Percentiles rank a stretch among this genome's conserved stretches.
phyloP scores from a whole-genome alignment of 305 asterid species.

The Ajuga reptans region DNA sequence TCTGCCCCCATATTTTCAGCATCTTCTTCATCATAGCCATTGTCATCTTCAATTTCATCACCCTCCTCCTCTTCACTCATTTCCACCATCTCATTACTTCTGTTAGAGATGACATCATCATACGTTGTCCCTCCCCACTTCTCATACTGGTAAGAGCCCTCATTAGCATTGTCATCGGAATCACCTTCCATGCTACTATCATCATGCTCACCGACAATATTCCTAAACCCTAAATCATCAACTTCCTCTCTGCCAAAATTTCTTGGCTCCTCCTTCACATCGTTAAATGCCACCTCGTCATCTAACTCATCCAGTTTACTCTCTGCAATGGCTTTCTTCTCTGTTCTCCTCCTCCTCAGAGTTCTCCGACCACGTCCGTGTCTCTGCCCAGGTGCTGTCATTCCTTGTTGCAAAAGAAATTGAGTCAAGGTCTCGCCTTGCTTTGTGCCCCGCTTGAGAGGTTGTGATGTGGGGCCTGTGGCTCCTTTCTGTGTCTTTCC shows the following conservation, averaged over 20 bases:
- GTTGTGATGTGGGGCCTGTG: slow-evolving; percentile 26
- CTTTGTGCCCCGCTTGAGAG: slow-evolving; percentile 35
- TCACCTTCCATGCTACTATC: slow-evolving; percentile 57
- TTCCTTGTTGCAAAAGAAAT: slow-evolving; percentile 52
- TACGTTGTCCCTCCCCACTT: slow-evolving; percentile 43
- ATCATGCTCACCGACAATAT: slow-evolving; percentile 30
- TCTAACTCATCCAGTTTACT: slow-evolving; percentile 30
- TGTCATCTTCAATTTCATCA: slow-evolving; percentile 41
- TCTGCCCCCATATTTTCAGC: slow-evolving; percentile 35
- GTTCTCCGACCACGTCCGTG: slow-evolving; percentile 79
- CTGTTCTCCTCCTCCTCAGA: slow-evolving; percentile 56
- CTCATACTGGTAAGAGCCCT: slow-evolving; percentile 27
- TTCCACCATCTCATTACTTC: slow-evolving; percentile 46
- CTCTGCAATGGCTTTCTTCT: slow-evolving; percentile 34
- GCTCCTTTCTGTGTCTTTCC: slow-evolving; percentile 44
- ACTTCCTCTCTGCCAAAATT: slow-evolving; percentile 25
- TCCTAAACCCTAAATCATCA: slow-evolving; percentile 22
- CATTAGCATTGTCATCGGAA: slow-evolving; percentile 48
- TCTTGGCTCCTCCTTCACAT: slow-evolving; percentile 29
- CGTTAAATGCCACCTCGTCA: slow-evolving; percentile 23
- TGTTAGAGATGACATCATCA: slow-evolving; percentile 23
- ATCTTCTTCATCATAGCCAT: slow-evolving; percentile 34
- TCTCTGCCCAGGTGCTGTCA: slow-evolving; percentile 52
- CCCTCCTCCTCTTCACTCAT: slow-evolving; percentile 66
- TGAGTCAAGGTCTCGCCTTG: slow-evolving; percentile 44